Base-by-base conservation (phyloP, 1,284 basidiomycete genomes). In the Entoloma clypeatum region DNA sequence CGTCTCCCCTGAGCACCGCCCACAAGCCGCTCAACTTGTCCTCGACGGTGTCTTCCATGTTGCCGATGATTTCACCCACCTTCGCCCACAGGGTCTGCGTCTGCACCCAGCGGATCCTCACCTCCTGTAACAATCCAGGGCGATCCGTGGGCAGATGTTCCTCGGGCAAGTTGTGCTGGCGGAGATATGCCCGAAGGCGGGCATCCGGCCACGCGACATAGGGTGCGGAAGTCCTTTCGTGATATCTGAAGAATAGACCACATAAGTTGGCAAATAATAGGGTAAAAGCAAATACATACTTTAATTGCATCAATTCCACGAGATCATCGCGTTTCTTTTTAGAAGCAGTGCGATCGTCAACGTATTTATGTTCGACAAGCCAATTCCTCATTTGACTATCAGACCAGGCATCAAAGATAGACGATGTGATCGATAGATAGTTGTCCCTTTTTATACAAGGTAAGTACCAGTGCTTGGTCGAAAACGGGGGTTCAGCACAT, bases 171-270 rank as follows among this genome's bases (percentile, higher is more conserved):
- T 85, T 85, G 46, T 77, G 74, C 56, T 85, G 77, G 44, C 88
- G 76, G 21, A 93, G 74, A 60, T 83, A 91, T 1, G 86, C 88
- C 40, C 91, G 84, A 22, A 94, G 76, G 32, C 90, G 78, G 3
- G 91, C 86, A 55, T 93, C 90, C 10, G 91, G 89, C 91, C 91
- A 94, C n/a, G 76, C 73, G 36, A 92, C 69, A 62, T 91, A 92
- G 1, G 76, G 68, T 3, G 79, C 74, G 5, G 71, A 65, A 26
- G 67, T 67, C 1, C 64, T 55, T 54, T 55, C 31, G 52, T 60
- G 44, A 54, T 75, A 76, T 48, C 71, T 75, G 21, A 11, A 7
- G 7, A 21, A 7, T 8, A 23, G 10, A 30, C 19, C 18, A 17
- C n/a, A 30, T 25, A 25, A 39, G 48, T 62, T 3, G 52, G 42